Base-by-base conservation (phyloP, 208 protist species). In the Porcisia deanei region DNA sequence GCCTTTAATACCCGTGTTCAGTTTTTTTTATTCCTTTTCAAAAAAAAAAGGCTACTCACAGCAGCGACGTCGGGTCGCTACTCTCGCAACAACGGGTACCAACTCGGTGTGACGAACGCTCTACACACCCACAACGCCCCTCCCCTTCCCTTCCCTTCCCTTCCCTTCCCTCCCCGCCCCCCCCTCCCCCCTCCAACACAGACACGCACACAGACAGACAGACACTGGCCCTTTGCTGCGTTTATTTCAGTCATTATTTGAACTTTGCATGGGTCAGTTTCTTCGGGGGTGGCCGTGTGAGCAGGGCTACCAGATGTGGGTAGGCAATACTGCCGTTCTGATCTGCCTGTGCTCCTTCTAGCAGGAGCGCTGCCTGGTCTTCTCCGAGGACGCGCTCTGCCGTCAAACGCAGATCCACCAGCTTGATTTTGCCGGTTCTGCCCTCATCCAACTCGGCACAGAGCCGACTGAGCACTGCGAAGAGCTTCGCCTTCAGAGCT, bases 281-380 rank as follows among this genome's bases (percentile, higher is more conserved):
- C 53, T 60, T 58, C 34, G 79, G 84, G 10, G 87, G 82, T 1
- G 83, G 86, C 5, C 87, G 84, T n/a, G 90, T 92, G 30, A 97
- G 71, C 22, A 97, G 71, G 7, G 84, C 70, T 0, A 81, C 85
- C 57, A 97, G 83, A 79, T 97, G 93, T 20, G 82, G 78, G 76
- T 95, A 97, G 10, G 80, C 67, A 57, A 97, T 90, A 43, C 85
- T 86, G n/a, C 91, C 93, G 2, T 97, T 83, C 75, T 83, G 75
- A 58, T 97, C 91, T 6, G 81, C 83, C 69, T 76, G 83, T 9
- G 85, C 88, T n/a, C 87, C 87, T 0, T 87, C 84, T 8, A 97
- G 83, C 58, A 97, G 77, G 68, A 77, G 58, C 20, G 47, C 22
- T 34, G 91, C 89, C 82, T 91, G 69, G 52, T 89, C 85, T 18